Base-by-base conservation (phyloP, 1,284 basidiomycete species). In the Entoloma clypeatum region DNA sequence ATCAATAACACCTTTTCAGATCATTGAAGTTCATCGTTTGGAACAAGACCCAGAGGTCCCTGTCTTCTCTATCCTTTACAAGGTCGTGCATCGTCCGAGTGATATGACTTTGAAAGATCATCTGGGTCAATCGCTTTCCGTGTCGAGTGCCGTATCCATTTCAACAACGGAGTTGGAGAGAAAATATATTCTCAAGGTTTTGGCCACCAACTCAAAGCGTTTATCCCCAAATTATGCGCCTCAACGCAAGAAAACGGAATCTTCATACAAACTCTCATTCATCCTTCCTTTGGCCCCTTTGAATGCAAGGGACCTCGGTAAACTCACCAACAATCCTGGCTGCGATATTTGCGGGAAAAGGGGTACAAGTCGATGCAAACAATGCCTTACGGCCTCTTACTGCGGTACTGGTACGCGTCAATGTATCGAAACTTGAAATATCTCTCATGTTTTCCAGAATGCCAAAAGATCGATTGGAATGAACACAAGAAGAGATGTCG, bases 331-430 rank as follows among this genome's bases (percentile, higher is more conserved):
- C 26, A 56, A 61, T 32, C 37, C 57, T 17, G 68, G 68, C 5
- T 71, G 70, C 43, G 59, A 57, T 2, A 49, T 69, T 0, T 72
- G 70, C 39, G 68, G 68, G 1, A 59, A 59, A 35, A 56, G 56
- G 37, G 52, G 47, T 3, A 44, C 43, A 1, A 64, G 52, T 24
- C 55, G 61, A 31, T 71, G 70, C 45, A 41, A 59, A 1, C 58
- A 58, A 27, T 72, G 69, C 41, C 55, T 65, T 16, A 56, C 61
- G 0, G 63, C 60, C 7, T 47, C 57, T 2, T 71, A 72, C 46
- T 72, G 69, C 42, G 55, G 62, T 13, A 46, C 47, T 41, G 58
- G 64, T 66, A 31, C 25, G 56, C 29, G 2, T 34, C 11, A 29
- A 7, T 18, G 13, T 18, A 16, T 30, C 10, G 28, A 26, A 17